Conservation (phyloP, 345 rosid species). For the Hibiscus mutabilis region DNA sequence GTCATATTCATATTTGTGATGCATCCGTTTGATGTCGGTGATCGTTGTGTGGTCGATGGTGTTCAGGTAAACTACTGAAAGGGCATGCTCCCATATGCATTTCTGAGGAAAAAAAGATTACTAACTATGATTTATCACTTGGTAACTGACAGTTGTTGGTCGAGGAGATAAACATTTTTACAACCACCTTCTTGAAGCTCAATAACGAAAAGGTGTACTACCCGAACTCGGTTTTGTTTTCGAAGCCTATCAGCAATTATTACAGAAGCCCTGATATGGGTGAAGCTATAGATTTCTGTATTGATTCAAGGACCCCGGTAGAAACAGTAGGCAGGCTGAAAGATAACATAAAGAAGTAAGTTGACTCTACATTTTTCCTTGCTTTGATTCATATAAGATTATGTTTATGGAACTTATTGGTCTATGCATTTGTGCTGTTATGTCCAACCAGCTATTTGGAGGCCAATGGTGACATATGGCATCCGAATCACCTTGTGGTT, state of each 20-base stretch:
- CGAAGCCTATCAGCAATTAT: conserved; percentile 73
- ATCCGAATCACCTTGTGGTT: conserved; percentile 29
- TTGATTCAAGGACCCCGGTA: conserved; percentile 62
- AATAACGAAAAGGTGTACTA: conserved; percentile 55
- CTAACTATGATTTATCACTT: neutral
- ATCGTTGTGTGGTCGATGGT: conserved; percentile 79
- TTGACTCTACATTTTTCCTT: neutral
- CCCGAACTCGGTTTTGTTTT: conserved; percentile 63
- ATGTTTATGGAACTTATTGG: neutral
- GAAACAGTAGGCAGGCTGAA: conserved; percentile 44
- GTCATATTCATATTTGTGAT: conserved; percentile 72
- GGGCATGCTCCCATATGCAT: neutral
- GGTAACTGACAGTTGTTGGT: conserved; percentile 53
- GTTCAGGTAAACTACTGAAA: conserved; percentile 33
- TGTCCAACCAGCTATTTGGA: conserved; percentile 40
- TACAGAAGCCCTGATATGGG: conserved; percentile 89
- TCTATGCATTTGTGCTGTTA: neutral
- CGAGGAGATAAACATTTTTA: conserved; percentile 84
- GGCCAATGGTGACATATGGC: conserved; percentile 31
- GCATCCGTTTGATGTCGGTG: conserved; percentile 97
- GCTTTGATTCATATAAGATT: conserved; percentile 1
- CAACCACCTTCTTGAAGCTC: conserved; percentile 72
- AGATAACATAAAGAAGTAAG: conserved; percentile 57
- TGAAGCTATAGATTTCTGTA: conserved; percentile 58
- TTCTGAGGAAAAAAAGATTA: neutral